phyloP scores from a whole-genome alignment of 768 basidiomycete species.

The Galerina marginata region DNA sequence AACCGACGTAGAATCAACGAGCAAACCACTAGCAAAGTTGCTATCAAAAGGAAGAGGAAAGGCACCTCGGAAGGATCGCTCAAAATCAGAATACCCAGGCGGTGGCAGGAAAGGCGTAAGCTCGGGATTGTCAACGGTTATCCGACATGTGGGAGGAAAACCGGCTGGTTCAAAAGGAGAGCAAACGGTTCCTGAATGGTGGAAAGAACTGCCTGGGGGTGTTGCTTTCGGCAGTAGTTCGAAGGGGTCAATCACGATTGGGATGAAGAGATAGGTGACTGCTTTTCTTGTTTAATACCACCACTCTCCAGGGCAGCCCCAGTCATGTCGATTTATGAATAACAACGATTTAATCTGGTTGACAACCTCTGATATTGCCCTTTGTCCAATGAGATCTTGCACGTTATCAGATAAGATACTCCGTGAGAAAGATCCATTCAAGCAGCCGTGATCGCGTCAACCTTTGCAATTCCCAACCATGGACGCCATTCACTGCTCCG shows the following conservation, averaged over 20 bases:
- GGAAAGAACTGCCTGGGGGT: constrained; percentile 45
- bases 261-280: not conserved
- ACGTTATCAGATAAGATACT: too few species aligned
- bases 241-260: constrained; percentile 29
- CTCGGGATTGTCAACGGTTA: constrained; percentile 61
- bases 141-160: constrained; percentile 28
- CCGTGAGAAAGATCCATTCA: not conserved
- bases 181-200: constrained; percentile 40
- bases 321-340: too few species aligned
- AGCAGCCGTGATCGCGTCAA: constrained; percentile 27
- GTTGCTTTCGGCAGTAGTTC: constrained; percentile 5
- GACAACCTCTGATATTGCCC: too few species aligned
- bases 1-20: constrained; percentile 15
- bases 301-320: too few species aligned
- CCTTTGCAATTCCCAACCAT: constrained; percentile 11
- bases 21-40: not conserved
- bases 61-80: constrained; percentile 5
- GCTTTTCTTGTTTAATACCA: not conserved
- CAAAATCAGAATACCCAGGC: constrained; percentile 40
- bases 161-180: constrained; percentile 4
- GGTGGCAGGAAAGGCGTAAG: constrained; percentile 69
- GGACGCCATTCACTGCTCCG: not conserved
- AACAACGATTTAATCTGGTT: too few species aligned
- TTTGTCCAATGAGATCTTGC: too few species aligned
- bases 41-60: constrained; percentile 12